Conservation (phyloP, 345 rosid genomes). For the Triadica sebifera region DNA sequence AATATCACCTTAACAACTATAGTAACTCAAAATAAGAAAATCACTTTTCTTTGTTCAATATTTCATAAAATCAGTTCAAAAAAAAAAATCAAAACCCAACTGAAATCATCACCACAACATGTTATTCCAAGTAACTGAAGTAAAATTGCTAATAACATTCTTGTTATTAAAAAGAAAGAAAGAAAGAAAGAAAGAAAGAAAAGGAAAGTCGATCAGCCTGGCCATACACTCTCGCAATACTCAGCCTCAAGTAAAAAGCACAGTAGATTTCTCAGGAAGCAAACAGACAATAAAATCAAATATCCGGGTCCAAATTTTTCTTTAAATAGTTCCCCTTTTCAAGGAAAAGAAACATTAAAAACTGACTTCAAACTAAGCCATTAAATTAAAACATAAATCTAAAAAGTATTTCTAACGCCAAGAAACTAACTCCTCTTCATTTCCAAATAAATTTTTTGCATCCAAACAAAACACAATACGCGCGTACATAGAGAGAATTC, state of each 20-base stretch:
- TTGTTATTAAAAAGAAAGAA: too few relatives aligned
- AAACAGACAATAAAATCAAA: background rate
- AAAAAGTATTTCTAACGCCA: background rate
- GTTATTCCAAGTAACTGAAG: too few relatives aligned
- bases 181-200: background rate
- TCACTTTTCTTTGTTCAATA: background rate
- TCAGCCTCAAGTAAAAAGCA: background rate
- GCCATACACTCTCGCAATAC: background rate
- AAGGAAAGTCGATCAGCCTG: too few relatives aligned
- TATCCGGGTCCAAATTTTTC: background rate
- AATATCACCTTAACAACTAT: background rate
- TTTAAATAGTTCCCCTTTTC: background rate
- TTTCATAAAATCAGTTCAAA: too few relatives aligned
- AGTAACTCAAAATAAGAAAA: background rate
- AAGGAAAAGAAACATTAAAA: background rate
- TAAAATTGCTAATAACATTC: too few relatives aligned
- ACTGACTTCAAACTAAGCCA: background rate
- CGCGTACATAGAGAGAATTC: background rate
- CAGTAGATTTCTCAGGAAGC: background rate
- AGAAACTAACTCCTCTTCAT: background rate
- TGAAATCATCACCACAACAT: too few relatives aligned
- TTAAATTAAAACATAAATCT: background rate
- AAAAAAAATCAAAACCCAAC: too few relatives aligned
- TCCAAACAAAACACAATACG: background rate
- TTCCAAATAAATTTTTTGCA: background rate